Percentiles rank a stretch among this genome's conserved stretches.
Evolutionary conservation across 225 moss, liverwort and hornwort genomes (phyloP).

Genomic region (Climacium dendroides): DNA sequence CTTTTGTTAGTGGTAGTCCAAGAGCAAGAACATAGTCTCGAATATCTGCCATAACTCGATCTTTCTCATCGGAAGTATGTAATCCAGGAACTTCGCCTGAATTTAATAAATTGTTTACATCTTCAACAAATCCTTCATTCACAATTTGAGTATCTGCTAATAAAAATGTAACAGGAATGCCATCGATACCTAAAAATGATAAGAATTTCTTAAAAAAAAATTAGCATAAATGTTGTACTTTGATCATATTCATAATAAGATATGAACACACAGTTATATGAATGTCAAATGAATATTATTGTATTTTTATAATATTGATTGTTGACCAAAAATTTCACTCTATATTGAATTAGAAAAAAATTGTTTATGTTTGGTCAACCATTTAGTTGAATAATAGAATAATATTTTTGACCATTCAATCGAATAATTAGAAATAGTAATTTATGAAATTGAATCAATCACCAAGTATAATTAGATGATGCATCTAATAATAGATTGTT

Average conservation of each 20-base stretch:
- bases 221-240: not conserved
- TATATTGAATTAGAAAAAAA: not conserved
- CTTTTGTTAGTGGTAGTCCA: constrained; percentile 69
- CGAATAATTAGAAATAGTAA: not conserved
- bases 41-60: constrained; percentile 40
- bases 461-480: not conserved
- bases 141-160: constrained; percentile 88
- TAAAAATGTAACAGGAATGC: constrained; percentile 60
- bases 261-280: not conserved
- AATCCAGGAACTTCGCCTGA: constrained; percentile 86
- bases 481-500: not conserved
- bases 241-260: not conserved
- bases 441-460: not conserved
- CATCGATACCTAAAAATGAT: constrained; percentile 54
- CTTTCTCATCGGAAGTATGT: constrained; percentile 75
- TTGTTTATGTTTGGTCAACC: not conserved
- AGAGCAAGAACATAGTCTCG: constrained; percentile 68
- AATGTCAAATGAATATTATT: not conserved
- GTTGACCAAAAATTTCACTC: fast-evolving
- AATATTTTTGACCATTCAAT: too few relatives aligned
- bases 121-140: constrained; percentile 90
- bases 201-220: too few relatives aligned
- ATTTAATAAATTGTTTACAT: constrained; percentile 78
- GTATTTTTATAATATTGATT: not conserved
- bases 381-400: too few relatives aligned